These are phyloP conservation scores for Santalum album DNA, from an alignment of 164 flowering plant species.

Conservation along the genomic window DNA sequence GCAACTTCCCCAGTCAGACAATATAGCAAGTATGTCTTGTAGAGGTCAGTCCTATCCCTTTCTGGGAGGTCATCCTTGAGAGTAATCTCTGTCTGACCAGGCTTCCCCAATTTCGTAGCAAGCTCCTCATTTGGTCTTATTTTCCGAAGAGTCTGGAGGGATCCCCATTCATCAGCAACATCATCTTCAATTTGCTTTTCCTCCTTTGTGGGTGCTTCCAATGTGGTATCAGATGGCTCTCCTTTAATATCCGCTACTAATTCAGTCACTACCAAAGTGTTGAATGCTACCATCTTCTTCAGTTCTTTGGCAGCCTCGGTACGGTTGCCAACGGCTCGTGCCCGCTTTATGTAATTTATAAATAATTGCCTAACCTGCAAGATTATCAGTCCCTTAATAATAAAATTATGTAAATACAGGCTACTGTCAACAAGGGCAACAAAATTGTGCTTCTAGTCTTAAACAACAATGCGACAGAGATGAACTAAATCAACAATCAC, in stretches of 20 bases:
- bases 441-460: no score
- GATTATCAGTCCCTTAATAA: neutral
- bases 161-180: constrained; percentile 66
- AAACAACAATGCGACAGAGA: no score
- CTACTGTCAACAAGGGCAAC: no score
- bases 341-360: constrained; percentile 50
- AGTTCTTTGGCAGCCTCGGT: constrained; percentile 77
- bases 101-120: constrained; percentile 42
- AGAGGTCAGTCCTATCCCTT: constrained; percentile 70
- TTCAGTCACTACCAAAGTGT: constrained; percentile 71
- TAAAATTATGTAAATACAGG: no score
- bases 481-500: no score
- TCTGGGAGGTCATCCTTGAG: constrained; percentile 78
- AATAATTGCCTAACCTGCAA: constrained; percentile 70
- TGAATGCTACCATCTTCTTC: constrained; percentile 81
- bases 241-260: constrained; percentile 84
- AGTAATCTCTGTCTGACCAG: constrained; percentile 76
- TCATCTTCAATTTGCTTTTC: constrained; percentile 20
- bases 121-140: constrained; percentile 47
- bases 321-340: constrained; percentile 56
- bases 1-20: constrained; percentile 75
- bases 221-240: constrained; percentile 41
- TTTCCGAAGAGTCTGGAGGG: constrained; percentile 60
- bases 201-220: constrained; percentile 38
- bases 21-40: constrained; percentile 68